Base-by-base conservation (phyloP, 306 rosid species). In the Hippophae rhamnoides region DNA sequence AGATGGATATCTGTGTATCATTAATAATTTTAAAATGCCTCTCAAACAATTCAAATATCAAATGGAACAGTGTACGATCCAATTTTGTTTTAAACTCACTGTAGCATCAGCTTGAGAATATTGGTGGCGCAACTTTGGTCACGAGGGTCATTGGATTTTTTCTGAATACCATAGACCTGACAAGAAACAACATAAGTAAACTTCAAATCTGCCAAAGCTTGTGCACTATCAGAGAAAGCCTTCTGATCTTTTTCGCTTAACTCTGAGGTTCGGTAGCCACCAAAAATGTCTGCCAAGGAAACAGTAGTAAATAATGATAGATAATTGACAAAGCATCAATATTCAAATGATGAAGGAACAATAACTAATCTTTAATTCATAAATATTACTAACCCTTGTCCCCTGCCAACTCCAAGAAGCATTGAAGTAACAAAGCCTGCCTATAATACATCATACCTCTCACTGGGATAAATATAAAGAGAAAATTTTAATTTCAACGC, bases 401-500 rank as follows among this genome's bases (percentile, higher is more conserved):
- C 49, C 74, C 95, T 0, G 73, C 78, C 56, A 64, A 75, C 75
- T 92, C 95, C 52, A 82, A 82, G 63, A 66, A 56, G 73, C 76
- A 86, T 57, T 92, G 99, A 68, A 92, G 83, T 42, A 63, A 73
- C 55, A 92, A 74, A 64, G 95, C 99, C 62, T 62, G 52, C 75
- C 82, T 67, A 57, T 88, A 84, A 82, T 92, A 92, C 99, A 92
- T 88, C 97, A 92, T 92, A 72, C 99, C 99, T 74, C 99, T 84
- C 78, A 88, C 99, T 92, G 77, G 60, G 40, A 61, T 48, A 78
- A 73, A 58, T 43, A 76, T 27, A 63, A 8, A 71, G 58, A 40
- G 3, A 31, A n/a, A 57, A 18, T 41, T 56, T 63, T 52, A 57
- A 68, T 55, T 52, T 70, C 70, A 47, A 43, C 23, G 7, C 42